These are phyloP conservation scores for Avena eriantha DNA, from an alignment of 176 grass and related monocot genomes.

Conservation along the genomic window DNA sequence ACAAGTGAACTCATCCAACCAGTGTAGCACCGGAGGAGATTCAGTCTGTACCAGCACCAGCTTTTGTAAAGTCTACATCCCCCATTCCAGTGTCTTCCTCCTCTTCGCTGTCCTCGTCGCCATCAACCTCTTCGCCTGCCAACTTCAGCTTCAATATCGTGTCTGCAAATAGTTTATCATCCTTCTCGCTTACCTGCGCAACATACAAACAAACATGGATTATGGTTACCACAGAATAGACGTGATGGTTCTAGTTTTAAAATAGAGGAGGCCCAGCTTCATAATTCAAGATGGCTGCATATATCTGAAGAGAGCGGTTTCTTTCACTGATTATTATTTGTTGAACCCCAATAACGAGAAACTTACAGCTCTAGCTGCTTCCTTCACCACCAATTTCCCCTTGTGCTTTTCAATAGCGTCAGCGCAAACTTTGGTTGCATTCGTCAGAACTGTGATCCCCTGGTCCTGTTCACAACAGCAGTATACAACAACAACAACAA, in stretches of 20 bases:
- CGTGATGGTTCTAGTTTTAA: background rate
- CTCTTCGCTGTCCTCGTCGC: slow-evolving; percentile 63
- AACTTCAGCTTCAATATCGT: slow-evolving; percentile 58
- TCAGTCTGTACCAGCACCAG: slow-evolving; percentile 42
- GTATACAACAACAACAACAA: slow-evolving; percentile 2
- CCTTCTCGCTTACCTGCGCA: slow-evolving; percentile 71
- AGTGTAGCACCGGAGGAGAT: background rate
- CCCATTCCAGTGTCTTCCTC: slow-evolving; percentile 83
- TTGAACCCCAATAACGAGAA: background rate
- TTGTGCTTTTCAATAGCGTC: slow-evolving; percentile 67
- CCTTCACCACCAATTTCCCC: slow-evolving; percentile 71
- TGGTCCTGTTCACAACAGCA: slow-evolving; percentile 52
- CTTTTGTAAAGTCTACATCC: slow-evolving; percentile 47
- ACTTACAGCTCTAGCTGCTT: slow-evolving; percentile 77
- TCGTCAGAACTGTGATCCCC: slow-evolving; percentile 55
- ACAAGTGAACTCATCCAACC: slow-evolving; percentile 34
- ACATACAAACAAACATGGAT: background rate
- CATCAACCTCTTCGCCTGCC: slow-evolving; percentile 66
- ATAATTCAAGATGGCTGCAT: background rate
- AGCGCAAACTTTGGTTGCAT: slow-evolving; percentile 60
- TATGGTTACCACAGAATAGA: background rate
- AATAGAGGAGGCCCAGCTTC: background rate
- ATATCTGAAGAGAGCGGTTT: background rate
- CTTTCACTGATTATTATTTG: background rate
- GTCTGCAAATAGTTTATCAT: slow-evolving; percentile 60